A percentile compares a stretch with the other conserved stretches of the same genome.
phyloP scores from a whole-genome alignment of 1,284 basidiomycete species.

The Papiliotrema flavescens region DNA sequence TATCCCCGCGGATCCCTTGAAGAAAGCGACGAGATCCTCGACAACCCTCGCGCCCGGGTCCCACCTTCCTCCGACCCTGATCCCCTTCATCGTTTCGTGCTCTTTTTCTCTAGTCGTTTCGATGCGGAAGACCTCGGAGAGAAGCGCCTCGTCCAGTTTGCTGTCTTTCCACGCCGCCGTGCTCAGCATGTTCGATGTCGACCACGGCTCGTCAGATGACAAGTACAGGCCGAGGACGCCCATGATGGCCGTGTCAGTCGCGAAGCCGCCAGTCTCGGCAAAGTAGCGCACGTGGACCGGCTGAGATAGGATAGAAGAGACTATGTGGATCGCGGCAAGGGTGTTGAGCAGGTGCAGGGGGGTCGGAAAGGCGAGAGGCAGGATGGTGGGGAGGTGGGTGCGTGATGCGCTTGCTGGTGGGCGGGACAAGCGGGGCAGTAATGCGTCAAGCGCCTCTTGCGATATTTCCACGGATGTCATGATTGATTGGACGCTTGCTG shows the following conservation, averaged over 20 bases:
- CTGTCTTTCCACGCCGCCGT: slow-evolving; percentile 21
- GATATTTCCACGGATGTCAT: too few relatives aligned
- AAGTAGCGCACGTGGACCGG: slow-evolving; percentile 23
- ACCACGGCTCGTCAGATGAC: slow-evolving; percentile 26
- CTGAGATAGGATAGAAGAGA: slow-evolving; percentile 13
- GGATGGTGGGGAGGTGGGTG: slow-evolving; percentile 21
- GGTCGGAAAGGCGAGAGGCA: slow-evolving; percentile 35
- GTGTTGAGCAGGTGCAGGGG: slow-evolving; percentile 32
- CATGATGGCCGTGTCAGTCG: slow-evolving; percentile 24
- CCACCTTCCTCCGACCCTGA: slow-evolving; percentile 31
- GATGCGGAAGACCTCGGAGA: slow-evolving; percentile 31
- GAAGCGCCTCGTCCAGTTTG: slow-evolving; percentile 14
- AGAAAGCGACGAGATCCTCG: slow-evolving; percentile 14
- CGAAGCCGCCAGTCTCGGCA: slow-evolving; percentile 7
- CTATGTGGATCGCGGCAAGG: slow-evolving; percentile 26
- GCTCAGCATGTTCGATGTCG: slow-evolving; percentile 18
- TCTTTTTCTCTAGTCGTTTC: slow-evolving; percentile 27
- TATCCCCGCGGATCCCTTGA: slow-evolving; percentile 17
- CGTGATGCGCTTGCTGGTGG: not conserved
- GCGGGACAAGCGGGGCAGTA: too few relatives aligned
- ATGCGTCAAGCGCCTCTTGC: too few relatives aligned
- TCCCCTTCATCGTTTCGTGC: slow-evolving; percentile 29
- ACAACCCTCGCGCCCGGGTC: slow-evolving; percentile 14
- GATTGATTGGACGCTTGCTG: too few relatives aligned
- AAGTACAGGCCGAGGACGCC: slow-evolving; percentile 34